Evolutionary conservation across 345 rosid genomes (phyloP).

Genomic region (Arabidopsis thaliana): TAIR10.1 NC_003071.7:11838501-11839000

Average conservation of each 20-base stretch:
- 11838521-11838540: not conserved
- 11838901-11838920: not conserved
- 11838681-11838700: slow-evolving; percentile 22
- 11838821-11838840: not conserved
- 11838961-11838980: not conserved
- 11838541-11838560: not conserved
- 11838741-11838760: slow-evolving; percentile 27
- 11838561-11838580: slow-evolving; percentile 1
- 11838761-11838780: slow-evolving; percentile 23
- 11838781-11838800: slow-evolving; percentile 4
- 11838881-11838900: not conserved
- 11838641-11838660: slow-evolving; percentile 17
- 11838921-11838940: not conserved
- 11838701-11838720: slow-evolving; percentile 8
- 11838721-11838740: slow-evolving; percentile 9
- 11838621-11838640: not conserved
- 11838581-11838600: not conserved
- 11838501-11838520: not conserved
- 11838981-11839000: not conserved
- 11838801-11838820: not conserved
- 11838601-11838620: not conserved
- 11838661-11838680: slow-evolving; percentile 19
- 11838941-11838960: not conserved
- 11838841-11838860: not conserved
- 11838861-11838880: not conserved